A percentile compares a stretch with the other conserved stretches of the same genome.
Conservation (phyloP, 2,329 filamentous ascomycete species). For the Tothia fuscella region DNA sequence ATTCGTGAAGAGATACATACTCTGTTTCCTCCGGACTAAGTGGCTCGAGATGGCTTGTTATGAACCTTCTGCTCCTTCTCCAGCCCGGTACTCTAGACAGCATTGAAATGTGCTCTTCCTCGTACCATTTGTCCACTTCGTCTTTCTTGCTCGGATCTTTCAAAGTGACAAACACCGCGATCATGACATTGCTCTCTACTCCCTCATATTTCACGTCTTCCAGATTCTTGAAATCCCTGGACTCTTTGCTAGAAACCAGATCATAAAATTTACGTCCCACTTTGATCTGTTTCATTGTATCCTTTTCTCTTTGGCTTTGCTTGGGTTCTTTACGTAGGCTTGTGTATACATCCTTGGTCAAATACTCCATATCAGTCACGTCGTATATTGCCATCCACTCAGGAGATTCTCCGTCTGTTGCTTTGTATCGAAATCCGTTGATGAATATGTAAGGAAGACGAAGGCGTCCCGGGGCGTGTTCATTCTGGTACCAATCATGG, state of each 20-base stretch:
- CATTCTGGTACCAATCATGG: slow-evolving; percentile 91
- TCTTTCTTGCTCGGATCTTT: slow-evolving; percentile 42
- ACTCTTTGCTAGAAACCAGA: slow-evolving; percentile 42
- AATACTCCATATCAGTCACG: slow-evolving; percentile 58
- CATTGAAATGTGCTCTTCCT: slow-evolving; percentile 62
- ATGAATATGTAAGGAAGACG: slow-evolving; percentile 55
- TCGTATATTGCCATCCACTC: slow-evolving; percentile 75
- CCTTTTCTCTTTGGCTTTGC: slow-evolving; percentile 47
- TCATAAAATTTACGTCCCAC: slow-evolving; percentile 64
- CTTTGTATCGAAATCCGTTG: slow-evolving; percentile 70
- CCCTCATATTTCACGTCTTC: slow-evolving; percentile 49
- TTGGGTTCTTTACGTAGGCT: slow-evolving; percentile 45
- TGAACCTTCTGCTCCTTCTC: slow-evolving; percentile 60
- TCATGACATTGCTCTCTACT: slow-evolving; percentile 46
- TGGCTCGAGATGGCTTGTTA: slow-evolving; percentile 51
- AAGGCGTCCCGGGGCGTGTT: slow-evolving; percentile 73
- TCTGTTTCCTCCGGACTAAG: slow-evolving; percentile 36
- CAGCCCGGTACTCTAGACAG: slow-evolving; percentile 66
- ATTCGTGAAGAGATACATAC: slow-evolving; percentile 62
- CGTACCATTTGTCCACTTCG: slow-evolving; percentile 56
- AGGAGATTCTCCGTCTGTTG: slow-evolving; percentile 47
- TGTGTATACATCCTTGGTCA: slow-evolving; percentile 60
- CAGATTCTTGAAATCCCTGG: slow-evolving; percentile 40
- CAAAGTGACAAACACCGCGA: slow-evolving; percentile 49
- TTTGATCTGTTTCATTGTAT: slow-evolving; percentile 52